These are phyloP conservation scores for Rhododendron ovatum DNA, from an alignment of 148 eudicot genomes.

Conservation along the genomic window DNA sequence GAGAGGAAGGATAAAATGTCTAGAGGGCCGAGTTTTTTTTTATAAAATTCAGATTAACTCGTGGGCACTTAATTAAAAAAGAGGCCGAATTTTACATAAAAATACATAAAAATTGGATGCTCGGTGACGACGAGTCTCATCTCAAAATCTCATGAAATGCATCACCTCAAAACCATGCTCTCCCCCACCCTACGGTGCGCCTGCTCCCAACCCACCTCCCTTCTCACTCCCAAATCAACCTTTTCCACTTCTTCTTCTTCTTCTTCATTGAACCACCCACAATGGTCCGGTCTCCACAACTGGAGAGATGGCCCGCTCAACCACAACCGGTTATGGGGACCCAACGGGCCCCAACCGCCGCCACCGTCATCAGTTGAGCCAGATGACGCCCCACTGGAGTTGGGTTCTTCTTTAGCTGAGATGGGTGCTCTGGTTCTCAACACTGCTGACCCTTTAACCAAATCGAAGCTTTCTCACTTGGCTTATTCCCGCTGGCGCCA, in stretches of 20 bases:
- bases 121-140: not conserved
- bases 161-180: not conserved
- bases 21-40: not conserved
- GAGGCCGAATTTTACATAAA: not conserved
- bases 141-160: not conserved
- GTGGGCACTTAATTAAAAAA: too few relatives aligned
- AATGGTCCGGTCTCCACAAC: slow-evolving; percentile 64
- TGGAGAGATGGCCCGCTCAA: slow-evolving; percentile 65
- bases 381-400: slow-evolving; percentile 5
- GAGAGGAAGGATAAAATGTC: not conserved
- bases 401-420: slow-evolving; percentile 54
- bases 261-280: slow-evolving; percentile 24
- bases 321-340: slow-evolving; percentile 69
- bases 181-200: not conserved
- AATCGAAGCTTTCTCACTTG: slow-evolving; percentile 72
- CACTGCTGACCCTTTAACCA: slow-evolving; percentile 59
- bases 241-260: slow-evolving; percentile 14
- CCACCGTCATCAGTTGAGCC: slow-evolving; percentile 1
- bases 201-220: not conserved
- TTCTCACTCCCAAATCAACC: slow-evolving; percentile 16
- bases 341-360: slow-evolving; percentile 49
- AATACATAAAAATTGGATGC: not conserved
- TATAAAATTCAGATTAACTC: too few relatives aligned
- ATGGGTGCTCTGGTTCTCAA: slow-evolving; percentile 71
- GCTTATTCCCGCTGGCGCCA: slow-evolving; percentile 52